Conservation (phyloP, 1,284 basidiomycete genomes). For the Ustilago nuda region DNA sequence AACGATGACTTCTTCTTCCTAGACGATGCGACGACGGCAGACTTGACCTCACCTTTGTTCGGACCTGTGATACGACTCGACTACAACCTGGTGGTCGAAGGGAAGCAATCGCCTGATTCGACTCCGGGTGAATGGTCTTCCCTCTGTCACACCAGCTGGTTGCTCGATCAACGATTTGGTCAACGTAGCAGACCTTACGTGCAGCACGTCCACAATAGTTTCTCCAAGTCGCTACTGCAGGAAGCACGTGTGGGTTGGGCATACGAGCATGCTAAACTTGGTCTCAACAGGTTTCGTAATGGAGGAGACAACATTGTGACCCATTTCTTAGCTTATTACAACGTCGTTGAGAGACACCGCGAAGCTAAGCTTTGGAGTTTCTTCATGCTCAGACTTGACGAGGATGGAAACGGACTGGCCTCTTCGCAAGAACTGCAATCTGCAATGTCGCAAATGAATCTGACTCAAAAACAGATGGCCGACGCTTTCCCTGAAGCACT, state of each 20-base stretch:
- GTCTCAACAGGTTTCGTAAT: slow-evolving; percentile 42
- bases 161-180: slow-evolving; percentile 54
- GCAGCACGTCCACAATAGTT: slow-evolving; percentile 46
- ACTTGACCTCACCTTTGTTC: slow-evolving; percentile 49
- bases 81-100: slow-evolving; percentile 33
- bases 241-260: slow-evolving; percentile 49
- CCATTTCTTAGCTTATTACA: slow-evolving; percentile 50
- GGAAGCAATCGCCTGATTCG: slow-evolving; percentile 19
- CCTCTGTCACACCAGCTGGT: slow-evolving; percentile 34
- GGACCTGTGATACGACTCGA: slow-evolving; percentile 58
- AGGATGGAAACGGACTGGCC: slow-evolving; percentile 30
- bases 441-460: slow-evolving; percentile 29
- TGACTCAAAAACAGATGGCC: slow-evolving; percentile 16
- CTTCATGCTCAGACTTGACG: slow-evolving; percentile 50
- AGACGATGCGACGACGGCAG: slow-evolving; percentile 23
- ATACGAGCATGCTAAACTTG: slow-evolving; percentile 29
- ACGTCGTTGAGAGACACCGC: slow-evolving; percentile 56
- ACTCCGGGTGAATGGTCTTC: slow-evolving; percentile 49
- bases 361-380: slow-evolving; percentile 63
- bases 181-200: slow-evolving; percentile 38
- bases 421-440: slow-evolving; percentile 13
- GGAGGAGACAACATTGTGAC: slow-evolving; percentile 40
- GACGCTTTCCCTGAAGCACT: background rate
- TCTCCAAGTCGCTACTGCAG: slow-evolving; percentile 33
- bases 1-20: slow-evolving; percentile 63